These are phyloP conservation scores for Tolypocladium sp. DNA, from an alignment of 2,329 filamentous ascomycete genomes.

Conservation along the genomic window DNA sequence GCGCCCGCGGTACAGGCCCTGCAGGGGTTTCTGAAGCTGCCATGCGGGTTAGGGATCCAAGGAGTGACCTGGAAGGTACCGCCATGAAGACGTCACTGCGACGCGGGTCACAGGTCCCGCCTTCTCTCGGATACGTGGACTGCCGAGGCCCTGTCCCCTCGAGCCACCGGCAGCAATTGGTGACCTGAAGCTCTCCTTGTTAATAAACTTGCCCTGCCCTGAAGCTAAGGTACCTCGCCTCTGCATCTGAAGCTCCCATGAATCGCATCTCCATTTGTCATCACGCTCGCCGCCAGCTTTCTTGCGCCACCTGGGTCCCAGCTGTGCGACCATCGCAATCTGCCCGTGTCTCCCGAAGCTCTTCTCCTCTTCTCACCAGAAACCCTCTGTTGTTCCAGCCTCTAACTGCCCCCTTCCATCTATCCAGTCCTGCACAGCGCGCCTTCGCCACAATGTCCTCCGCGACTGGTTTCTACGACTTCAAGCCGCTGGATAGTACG, in stretches of 20 bases:
- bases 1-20: too few species aligned
- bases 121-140: not conserved
- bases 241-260: constrained; percentile 1
- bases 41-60: not conserved
- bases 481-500: constrained; percentile 71
- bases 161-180: not conserved
- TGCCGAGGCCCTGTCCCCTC: not conserved
- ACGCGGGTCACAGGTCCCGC: not conserved
- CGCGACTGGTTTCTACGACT: constrained; percentile 61
- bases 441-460: constrained; percentile 25
- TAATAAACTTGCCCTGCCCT: not conserved
- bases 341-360: not conserved
- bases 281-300: constrained; percentile 2
- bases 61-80: not conserved
- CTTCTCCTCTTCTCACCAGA: not conserved
- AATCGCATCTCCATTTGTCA: constrained; percentile 4
- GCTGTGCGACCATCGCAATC: constrained; percentile 1
- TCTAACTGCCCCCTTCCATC: not conserved
- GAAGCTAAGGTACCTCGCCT: not conserved
- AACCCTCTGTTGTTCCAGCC: not conserved
- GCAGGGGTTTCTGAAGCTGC: too few species aligned
- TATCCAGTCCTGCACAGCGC: not conserved
- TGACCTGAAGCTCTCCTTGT: not conserved
- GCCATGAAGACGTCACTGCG: not conserved
- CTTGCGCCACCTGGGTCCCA: not conserved